A percentile compares a stretch with the other conserved stretches of the same genome.
Evolutionary conservation across 768 basidiomycete genomes (phyloP).

Genomic region (Trametes cingulata): DNA sequence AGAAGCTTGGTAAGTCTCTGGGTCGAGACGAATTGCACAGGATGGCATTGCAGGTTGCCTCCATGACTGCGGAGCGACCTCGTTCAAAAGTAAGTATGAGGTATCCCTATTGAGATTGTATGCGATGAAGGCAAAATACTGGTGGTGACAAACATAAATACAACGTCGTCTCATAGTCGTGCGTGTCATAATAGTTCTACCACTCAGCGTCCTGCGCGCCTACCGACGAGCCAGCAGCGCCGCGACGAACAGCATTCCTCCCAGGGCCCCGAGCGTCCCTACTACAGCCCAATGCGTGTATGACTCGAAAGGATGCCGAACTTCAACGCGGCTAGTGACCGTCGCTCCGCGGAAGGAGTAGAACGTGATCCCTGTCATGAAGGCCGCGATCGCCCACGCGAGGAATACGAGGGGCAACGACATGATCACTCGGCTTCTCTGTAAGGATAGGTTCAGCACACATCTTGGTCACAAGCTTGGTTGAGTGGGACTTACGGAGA

Average conservation of each 20-base stretch:
- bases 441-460: slow-evolving; percentile 12
- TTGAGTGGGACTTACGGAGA: slow-evolving; percentile 38
- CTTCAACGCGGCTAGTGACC: slow-evolving; percentile 37
- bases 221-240: slow-evolving; percentile 33
- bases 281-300: slow-evolving; percentile 65
- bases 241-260: slow-evolving; percentile 59
- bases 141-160: neutral
- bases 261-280: slow-evolving; percentile 63
- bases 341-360: slow-evolving; percentile 63
- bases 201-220: neutral
- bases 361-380: slow-evolving; percentile 62
- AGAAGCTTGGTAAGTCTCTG: too few species aligned
- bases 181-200: neutral
- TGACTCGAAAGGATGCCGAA: slow-evolving; percentile 52
- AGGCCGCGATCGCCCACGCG: slow-evolving; percentile 68
- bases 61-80: too few species aligned
- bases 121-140: too few species aligned
- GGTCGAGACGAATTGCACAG: too few species aligned
- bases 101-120: too few species aligned
- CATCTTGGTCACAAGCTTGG: neutral
- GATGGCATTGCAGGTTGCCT: too few species aligned
- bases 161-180: neutral
- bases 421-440: slow-evolving; percentile 64
- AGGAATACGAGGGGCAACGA: slow-evolving; percentile 76
- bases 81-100: too few species aligned